phyloP scores from a whole-genome alignment of 495 filamentous ascomycete genomes.

The Cercophora samala region DNA sequence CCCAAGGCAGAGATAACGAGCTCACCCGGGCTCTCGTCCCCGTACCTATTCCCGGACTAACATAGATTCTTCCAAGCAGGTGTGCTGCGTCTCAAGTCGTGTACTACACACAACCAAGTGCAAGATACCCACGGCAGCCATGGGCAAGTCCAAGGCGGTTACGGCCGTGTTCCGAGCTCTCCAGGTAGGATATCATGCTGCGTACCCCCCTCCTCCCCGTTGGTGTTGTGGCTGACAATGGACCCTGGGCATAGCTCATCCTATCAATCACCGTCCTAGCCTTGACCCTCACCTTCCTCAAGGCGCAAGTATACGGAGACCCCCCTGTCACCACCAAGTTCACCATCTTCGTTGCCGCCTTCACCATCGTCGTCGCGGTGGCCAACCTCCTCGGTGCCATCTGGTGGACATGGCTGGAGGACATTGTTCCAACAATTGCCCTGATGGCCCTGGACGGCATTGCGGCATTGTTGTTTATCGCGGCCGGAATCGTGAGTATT shows the following conservation, averaged over 20 bases:
- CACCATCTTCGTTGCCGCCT: conserved; percentile 47
- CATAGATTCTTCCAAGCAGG: neutral
- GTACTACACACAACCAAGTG: neutral
- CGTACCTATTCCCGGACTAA: neutral
- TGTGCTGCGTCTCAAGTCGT: neutral
- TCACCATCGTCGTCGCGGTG: conserved; percentile 44
- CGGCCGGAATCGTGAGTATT: conserved; percentile 53
- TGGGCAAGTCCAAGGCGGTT: neutral
- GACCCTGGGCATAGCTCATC: conserved; percentile 34
- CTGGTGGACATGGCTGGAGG: conserved; percentile 24
- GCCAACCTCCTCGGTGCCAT: conserved; percentile 39
- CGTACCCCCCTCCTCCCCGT: neutral
- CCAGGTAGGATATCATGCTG: neutral
- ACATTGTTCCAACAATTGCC: conserved; percentile 39
- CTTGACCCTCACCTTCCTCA: conserved; percentile 46
- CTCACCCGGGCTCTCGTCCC: no score
- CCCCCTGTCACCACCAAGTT: conserved; percentile 45
- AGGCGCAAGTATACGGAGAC: conserved; percentile 36
- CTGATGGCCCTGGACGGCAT: conserved; percentile 45
- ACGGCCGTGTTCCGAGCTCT: neutral
- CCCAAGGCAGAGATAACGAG: no score
- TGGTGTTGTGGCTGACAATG: neutral
- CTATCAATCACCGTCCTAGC: conserved; percentile 47
- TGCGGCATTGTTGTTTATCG: conserved; percentile 44
- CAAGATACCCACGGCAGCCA: neutral